Base-by-base conservation (phyloP, 331 rosid genomes). In the Phaseolus coccineus region DNA sequence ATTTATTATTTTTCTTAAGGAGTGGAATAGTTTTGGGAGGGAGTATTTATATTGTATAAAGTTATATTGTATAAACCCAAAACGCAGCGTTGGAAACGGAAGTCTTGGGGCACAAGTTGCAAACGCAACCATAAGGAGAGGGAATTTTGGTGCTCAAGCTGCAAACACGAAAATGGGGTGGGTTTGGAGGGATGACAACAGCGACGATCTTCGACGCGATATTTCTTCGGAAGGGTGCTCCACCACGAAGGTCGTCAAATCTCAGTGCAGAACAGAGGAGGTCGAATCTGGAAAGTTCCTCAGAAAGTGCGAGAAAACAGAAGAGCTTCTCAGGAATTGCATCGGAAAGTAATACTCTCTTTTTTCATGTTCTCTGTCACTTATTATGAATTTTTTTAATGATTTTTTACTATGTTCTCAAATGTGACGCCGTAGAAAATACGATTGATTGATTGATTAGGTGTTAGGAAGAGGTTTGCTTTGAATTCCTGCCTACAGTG, bases 241-340 rank as follows among this genome's bases (percentile, higher is more conserved):
- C 42, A 92, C 91, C 67, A 84, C 85, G 3, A 95, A 83, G 80
- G 84, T 90, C 44, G 88, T 91, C 57, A 90, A 61, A 78, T 86
- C 90, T 56, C 92, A 89, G 84, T 95, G 99, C 92, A 85, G 59
- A 78, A 93, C 93, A 11, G 93, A 91, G 85, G 94, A 91, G 88
- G 96, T 87, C n/a, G 92, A 88, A 83, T 89, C 96, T 4, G 98
- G 97, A 62, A 91, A 88, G 83, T 91, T 95, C 81, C 6, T 95
- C 58, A 73, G 89, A 27, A 95, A 91, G 84, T 95, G 99, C 84
- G 89, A 91, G 86, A 95, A 87, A 86, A 87, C 94, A 8, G 96
- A 93, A 81, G 87, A 95, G 91, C 37, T 90, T 78, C 89, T 95
- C 75, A 78, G 83, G 81, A 90, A 88, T 78, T 93, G 96, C 81